phyloP scores from a whole-genome alignment of 345 rosid species.

The Gossypium bickii region DNA sequence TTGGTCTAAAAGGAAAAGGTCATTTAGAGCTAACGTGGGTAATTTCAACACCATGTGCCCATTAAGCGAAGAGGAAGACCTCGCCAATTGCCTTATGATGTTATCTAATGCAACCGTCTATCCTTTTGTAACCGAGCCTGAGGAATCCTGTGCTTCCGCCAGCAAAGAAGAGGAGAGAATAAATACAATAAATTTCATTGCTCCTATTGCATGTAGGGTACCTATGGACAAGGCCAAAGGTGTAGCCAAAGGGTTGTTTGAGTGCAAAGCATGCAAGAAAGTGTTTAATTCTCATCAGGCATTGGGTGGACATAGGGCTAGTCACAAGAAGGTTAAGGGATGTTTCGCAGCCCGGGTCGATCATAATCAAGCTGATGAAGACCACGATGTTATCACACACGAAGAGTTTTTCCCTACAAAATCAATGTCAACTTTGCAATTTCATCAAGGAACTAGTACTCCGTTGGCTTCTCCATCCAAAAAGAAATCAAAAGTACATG shows the following conservation, averaged over 20 bases:
- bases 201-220: slow-evolving; percentile 27
- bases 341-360: slow-evolving; percentile 80
- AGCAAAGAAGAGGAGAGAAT: slow-evolving; percentile 56
- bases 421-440: slow-evolving; percentile 27
- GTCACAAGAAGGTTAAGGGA: slow-evolving; percentile 97
- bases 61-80: slow-evolving; percentile 84
- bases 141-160: slow-evolving; percentile 69
- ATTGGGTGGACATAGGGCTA: slow-evolving; percentile 95
- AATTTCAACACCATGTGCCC: slow-evolving; percentile 33
- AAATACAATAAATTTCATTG: slow-evolving; percentile 29
- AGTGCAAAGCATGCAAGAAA: slow-evolving; percentile 96
- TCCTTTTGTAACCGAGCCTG: slow-evolving; percentile 38
- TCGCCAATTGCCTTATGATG: slow-evolving; percentile 92
- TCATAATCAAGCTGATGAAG: slow-evolving; percentile 37
- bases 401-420: slow-evolving; percentile 47
- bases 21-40: slow-evolving; percentile 49
- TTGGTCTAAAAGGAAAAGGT: slow-evolving; percentile 72
- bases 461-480: slow-evolving; percentile 30
- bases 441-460: slow-evolving; percentile 36
- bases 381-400: slow-evolving; percentile 35
- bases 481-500: slow-evolving; percentile 74
- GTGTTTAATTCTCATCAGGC: slow-evolving; percentile 98
- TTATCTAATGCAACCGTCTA: slow-evolving; percentile 66
- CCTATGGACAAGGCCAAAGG: slow-evolving; percentile 41
- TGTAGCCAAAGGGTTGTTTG: slow-evolving; percentile 55